Base-by-base conservation (phyloP, 768 basidiomycete genomes). In the Mycena alexandri region DNA sequence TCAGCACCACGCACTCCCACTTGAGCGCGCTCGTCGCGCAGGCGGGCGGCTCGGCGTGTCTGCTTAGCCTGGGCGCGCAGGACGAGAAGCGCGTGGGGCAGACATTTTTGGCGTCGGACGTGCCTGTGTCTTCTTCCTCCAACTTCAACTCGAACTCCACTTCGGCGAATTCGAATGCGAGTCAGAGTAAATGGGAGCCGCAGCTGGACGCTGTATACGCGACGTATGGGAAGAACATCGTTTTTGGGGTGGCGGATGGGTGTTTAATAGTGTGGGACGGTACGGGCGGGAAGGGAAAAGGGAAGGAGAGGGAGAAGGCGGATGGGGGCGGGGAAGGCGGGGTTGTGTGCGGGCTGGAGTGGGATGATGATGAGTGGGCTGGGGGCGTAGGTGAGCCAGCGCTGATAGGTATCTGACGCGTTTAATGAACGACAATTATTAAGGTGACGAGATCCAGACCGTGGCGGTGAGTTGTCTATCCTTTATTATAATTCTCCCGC, bases 221-320 rank as follows among this genome's bases (percentile, higher is more conserved):
- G 13, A 82, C 84, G 9, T 70, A 76, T 36, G 87, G 86, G 17
- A 84, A 86, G 68, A 81, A 82, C 10, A 83, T 91, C 24, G 71
- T 92, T 63, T 90, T 87, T 71, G 90, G 90, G 29, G 79, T 74
- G 33, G 77, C 83, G 21, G 86, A 88, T 19, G 83, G 83, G 21
- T 89, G 84, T 74, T 79, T 87, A 33, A 77, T 91, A 43, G 85
- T 88, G 36, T 91, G 91, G 90, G 88, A 92, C 71, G 83, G 79
- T 73, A 80, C 79, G 73, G 86, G 83, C 38, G 38, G 38, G 38
- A 38, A 38, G 38, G 38, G 38, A 11, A 86, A 83, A 6, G 29
- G 29, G 29, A 29, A 29, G 29, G 29, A 29, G 29, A 29, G 29
- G 29, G 29, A 29, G 29, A 29, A 29, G 29, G 29, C 29, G 29